phyloP scores from a whole-genome alignment of 192 early-diverging fungal species.

The Rhizophagus sp. region DNA sequence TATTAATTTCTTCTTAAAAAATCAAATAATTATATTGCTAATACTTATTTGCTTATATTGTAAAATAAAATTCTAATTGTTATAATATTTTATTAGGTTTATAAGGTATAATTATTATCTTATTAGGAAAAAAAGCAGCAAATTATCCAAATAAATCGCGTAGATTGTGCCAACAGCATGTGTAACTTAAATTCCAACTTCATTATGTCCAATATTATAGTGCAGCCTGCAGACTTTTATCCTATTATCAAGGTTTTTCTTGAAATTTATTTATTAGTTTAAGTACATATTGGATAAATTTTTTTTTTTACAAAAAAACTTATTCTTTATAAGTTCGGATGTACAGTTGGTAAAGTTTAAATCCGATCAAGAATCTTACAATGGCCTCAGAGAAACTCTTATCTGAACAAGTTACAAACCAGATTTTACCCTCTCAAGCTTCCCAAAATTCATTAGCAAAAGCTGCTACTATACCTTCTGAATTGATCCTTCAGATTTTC shows the following conservation, averaged over 20 bases:
- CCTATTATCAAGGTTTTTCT: neutral
- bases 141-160: too few relatives aligned
- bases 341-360: neutral
- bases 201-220: neutral
- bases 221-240: neutral
- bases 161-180: neutral
- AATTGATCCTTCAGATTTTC: conserved; percentile 54
- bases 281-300: neutral
- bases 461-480: conserved; percentile 45
- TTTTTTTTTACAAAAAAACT: neutral
- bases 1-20: too few relatives aligned
- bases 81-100: neutral
- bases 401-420: neutral
- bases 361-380: conserved; percentile 8
- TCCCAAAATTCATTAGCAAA: conserved; percentile 2
- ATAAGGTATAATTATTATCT: too few relatives aligned
- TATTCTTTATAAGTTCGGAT: neutral
- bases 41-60: too few relatives aligned
- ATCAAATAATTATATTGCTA: too few relatives aligned
- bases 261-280: neutral
- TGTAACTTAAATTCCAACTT: neutral
- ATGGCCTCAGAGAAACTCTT: conserved; percentile 6
- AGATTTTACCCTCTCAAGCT: neutral
- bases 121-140: too few relatives aligned
- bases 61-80: too few relatives aligned